phyloP scores from a whole-genome alignment of 148 eudicot species.

The Polygonum maritimum region DNA sequence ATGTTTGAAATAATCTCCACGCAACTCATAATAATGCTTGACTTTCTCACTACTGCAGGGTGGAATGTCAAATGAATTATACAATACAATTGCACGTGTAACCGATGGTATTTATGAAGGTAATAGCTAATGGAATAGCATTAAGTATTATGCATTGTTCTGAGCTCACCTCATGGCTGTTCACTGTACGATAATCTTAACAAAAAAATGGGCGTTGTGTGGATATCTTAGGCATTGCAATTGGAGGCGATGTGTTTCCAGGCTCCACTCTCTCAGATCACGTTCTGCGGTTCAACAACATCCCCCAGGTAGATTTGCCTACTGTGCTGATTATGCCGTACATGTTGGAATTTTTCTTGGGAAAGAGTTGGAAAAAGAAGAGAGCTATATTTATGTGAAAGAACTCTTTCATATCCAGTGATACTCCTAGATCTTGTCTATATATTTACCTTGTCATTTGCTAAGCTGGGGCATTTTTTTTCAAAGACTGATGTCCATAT shows the following conservation, averaged over 20 bases:
- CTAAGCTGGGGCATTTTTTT: neutral
- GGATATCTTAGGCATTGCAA: conserved; percentile 62
- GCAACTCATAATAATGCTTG: neutral
- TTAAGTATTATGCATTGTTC: neutral
- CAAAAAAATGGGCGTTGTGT: neutral
- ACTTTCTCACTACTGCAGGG: conserved; percentile 48
- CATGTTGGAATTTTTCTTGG: neutral
- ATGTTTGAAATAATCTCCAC: neutral
- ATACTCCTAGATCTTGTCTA: neutral
- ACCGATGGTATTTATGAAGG: conserved; percentile 98
- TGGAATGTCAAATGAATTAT: conserved; percentile 97
- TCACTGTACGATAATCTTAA: neutral
- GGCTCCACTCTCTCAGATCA: conserved; percentile 98
- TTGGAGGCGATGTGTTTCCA: conserved; percentile 99
- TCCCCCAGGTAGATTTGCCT: conserved; percentile 67
- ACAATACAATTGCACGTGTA: conserved; percentile 90
- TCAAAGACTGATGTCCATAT: neutral
- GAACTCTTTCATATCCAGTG: neutral
- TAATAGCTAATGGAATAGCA: conserved; percentile 10
- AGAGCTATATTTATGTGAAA: neutral
- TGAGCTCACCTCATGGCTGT: neutral
- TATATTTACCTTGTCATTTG: neutral
- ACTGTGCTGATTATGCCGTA: neutral
- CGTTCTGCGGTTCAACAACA: conserved; percentile 90
- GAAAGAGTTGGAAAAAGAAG: neutral